Base-by-base conservation (phyloP, 2,329 filamentous ascomycete genomes). In the Beauveria medogensis region DNA sequence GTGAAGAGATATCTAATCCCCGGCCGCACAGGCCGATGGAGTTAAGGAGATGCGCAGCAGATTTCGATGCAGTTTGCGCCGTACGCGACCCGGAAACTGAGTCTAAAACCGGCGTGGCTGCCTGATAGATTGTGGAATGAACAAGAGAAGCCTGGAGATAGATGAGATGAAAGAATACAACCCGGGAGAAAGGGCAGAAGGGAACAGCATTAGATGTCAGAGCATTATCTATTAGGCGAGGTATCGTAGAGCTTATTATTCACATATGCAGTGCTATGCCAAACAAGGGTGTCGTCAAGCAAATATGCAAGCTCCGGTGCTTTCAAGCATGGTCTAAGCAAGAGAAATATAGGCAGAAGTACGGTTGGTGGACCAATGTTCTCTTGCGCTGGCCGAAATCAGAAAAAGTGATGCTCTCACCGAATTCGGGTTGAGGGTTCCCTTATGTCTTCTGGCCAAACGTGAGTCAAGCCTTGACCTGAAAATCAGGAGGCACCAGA, bases 331-430 rank as follows among this genome's bases (percentile, higher is more conserved):
- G 22, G 16, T 18, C 22, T 12, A 18, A 51, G 20, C 9, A 6
- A 28, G 4, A 34, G 2, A 26, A 22, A 43, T 5, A 9, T 40
- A 20, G 5, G 5, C 22, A 22, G 8, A 5, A 20, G 10, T 16
- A 55, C 30, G 24, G 22, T 20, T 10, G 43, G 43, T 18, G 43
- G 43, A 40, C 20, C 54, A 43, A 22, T n/a, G 26, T 24, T 22
- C 18, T 46, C 28, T 37, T 24, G 5, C 10, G n/a, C 43, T 26
- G 14, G 14, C 12, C 41, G 5, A 18, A 4, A 18, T 24, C 16
- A 28, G 26, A 28, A 56, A 26, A 56, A 24, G 43, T 43, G 55
- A 58, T 58, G 46, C 20, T 58, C 46, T 58, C 46, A 43, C 55
- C 34, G 16, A 43, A 20, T 28, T 2, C 10, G 16, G 12, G 24